A percentile compares a stretch with the other conserved stretches of the same genome.
Conservation (phyloP, 306 rosid genomes). For the Castanopsis chinensis region DNA sequence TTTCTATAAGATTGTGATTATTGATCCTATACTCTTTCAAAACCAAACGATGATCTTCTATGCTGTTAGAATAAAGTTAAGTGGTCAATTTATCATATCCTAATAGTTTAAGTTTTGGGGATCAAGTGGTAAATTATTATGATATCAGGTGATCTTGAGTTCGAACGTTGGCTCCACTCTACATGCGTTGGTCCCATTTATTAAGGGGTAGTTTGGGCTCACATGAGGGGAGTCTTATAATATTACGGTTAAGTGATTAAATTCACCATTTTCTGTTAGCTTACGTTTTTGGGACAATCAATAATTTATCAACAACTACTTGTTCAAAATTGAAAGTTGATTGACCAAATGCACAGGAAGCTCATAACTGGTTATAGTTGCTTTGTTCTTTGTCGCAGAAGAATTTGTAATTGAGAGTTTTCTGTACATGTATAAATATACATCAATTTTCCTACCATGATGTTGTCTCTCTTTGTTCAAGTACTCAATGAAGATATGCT, state of each 20-base stretch:
- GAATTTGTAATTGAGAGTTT: neutral
- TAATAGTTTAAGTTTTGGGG: too few species aligned
- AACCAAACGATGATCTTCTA: neutral
- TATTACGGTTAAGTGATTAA: too few species aligned
- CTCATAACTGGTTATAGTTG: neutral
- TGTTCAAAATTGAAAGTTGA: neutral
- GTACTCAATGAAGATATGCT: neutral
- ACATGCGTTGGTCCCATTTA: too few species aligned
- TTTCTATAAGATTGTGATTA: neutral
- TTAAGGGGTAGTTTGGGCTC: too few species aligned
- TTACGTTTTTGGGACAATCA: neutral
- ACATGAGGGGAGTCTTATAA: too few species aligned
- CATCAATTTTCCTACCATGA: neutral
- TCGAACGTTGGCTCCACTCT: too few species aligned
- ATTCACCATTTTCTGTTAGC: too few species aligned
- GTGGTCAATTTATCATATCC: too few species aligned
- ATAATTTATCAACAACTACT: neutral
- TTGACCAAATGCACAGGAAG: neutral
- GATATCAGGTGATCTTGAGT: too few species aligned
- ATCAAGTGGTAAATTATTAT: too few species aligned
- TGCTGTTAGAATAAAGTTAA: neutral
- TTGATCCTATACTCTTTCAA: neutral
- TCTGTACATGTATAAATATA: neutral
- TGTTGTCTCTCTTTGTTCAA: conserved; percentile 10
- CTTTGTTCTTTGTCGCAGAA: neutral